Evolutionary conservation across 345 rosid species (phyloP), one percentile per base, ranked within the genome.

Genomic region (Euphorbia tirucalli): DNA sequence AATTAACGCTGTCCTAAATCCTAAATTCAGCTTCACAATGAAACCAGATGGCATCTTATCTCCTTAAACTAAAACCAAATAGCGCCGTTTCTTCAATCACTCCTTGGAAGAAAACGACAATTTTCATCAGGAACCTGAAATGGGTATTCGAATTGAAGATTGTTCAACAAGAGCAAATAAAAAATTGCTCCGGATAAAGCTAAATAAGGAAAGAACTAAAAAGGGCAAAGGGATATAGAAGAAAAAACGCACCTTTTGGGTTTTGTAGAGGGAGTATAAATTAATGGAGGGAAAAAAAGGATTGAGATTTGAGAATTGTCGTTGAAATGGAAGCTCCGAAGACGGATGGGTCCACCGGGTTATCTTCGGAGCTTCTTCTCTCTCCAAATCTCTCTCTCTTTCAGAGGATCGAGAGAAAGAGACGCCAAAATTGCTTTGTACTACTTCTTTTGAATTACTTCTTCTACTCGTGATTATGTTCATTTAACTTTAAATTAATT

Each of bases 11-110:
- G 83, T 76, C 54, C 74, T 77, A 49, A 86, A 67, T 69, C 89
- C 84, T 72, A 85, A 72, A 77, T 79, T 86, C 37, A 89, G 58
- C 67, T 86, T 87, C 18, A 90, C 72, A 13, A 87, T 65, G 61
- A 79, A 78, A 74, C 82, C 77, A 66, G 85, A 79, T 79, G 86
- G 88, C 96, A 91, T 91, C 78, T 83, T 79, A 78, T 68, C 50
- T 74, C 65, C 66, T 66, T 71, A 35, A 30, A 35, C 66, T 66
- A 73, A 41, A 35, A 43, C 68, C 49, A 69, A 66, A 69, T 59
- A 15, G 57, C 67, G 7, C 49, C 52, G 48, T 24, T 24, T 66
- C 69, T 71, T 73, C 68, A 71, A 72, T 57, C 65, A 76, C 69
- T 19, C 63, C 57, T 61, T 22, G 13, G 19, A 37, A 39, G 55